These are phyloP conservation scores for Boletus speciosus DNA, from an alignment of 768 basidiomycete genomes.

Conservation along the genomic window DNA sequence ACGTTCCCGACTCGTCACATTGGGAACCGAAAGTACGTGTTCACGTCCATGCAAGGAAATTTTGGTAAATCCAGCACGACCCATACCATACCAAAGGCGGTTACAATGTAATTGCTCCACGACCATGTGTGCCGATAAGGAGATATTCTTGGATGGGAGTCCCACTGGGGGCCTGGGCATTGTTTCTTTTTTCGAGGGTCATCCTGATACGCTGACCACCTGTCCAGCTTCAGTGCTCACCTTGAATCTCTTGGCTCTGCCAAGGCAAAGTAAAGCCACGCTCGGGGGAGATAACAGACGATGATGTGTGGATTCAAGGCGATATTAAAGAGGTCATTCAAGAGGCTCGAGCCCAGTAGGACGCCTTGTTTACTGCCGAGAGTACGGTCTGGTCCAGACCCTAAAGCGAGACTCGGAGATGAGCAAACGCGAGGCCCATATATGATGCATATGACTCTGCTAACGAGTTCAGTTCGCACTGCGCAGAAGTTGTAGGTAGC, in stretches of 20 bases:
- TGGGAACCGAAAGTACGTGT: conserved; percentile 1
- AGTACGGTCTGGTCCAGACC: background rate
- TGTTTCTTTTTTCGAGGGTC: background rate
- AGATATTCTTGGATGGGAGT: conserved; percentile 19
- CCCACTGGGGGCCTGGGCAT: background rate
- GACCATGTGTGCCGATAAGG: conserved; percentile 17
- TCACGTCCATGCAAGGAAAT: conserved; percentile 9
- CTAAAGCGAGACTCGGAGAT: background rate
- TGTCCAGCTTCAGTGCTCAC: background rate
- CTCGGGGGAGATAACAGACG: background rate
- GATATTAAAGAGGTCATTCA: background rate
- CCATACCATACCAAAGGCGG: conserved; percentile 16
- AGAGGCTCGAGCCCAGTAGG: background rate
- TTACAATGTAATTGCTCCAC: background rate
- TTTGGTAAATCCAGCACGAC: conserved; percentile 8
- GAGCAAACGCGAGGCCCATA: background rate
- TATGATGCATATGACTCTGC: no score
- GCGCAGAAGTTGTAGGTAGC: no score
- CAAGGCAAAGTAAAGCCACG: background rate
- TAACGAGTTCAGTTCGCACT: no score
- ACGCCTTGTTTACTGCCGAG: background rate
- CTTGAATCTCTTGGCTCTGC: background rate
- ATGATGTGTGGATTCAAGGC: background rate
- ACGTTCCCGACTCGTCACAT: background rate
- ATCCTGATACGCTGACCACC: conserved; percentile 7